A percentile compares a stretch with the other conserved stretches of the same genome.
phyloP scores from a whole-genome alignment of 2,329 filamentous ascomycete species.

The Clonostachys rhizophaga region DNA sequence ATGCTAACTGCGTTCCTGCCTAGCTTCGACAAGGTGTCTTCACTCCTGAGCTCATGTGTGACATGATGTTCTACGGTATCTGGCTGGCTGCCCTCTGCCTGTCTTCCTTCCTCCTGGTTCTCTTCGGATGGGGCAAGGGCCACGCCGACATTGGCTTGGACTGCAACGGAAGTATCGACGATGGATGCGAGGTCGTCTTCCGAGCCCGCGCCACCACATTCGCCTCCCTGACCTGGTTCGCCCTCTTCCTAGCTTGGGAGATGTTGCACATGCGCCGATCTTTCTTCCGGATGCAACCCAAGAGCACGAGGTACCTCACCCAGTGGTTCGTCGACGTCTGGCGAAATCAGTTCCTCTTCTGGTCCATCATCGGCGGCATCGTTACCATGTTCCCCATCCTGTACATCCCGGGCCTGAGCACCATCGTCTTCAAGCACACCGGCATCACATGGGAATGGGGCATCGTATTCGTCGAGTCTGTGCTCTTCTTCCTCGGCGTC shows the following conservation, averaged over 20 bases:
- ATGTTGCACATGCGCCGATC: constrained; percentile 66
- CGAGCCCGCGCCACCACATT: constrained; percentile 69
- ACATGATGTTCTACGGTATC: constrained; percentile 62
- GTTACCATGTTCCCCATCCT: constrained; percentile 42
- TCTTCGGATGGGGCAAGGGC: constrained; percentile 43
- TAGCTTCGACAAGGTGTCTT: constrained; percentile 51
- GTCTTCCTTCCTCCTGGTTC: constrained; percentile 43
- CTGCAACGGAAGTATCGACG: constrained; percentile 53
- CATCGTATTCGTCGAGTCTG: constrained; percentile 47
- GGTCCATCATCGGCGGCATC: constrained; percentile 42
- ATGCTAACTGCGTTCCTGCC: too few relatives aligned
- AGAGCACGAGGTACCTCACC: constrained; percentile 53
- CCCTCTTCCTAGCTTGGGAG: constrained; percentile 72
- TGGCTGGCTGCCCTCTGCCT: constrained; percentile 62
- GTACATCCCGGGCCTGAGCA: constrained; percentile 55
- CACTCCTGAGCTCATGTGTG: constrained; percentile 58
- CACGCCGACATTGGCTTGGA: constrained; percentile 45
- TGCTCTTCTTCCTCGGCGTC: constrained; percentile 53
- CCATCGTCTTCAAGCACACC: constrained; percentile 50
- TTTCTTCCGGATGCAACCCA: constrained; percentile 69
- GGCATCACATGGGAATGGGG: constrained; percentile 59
- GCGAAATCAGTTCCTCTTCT: constrained; percentile 69
- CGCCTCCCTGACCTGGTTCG: constrained; percentile 68
- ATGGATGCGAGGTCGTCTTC: constrained; percentile 56
- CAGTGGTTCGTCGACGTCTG: constrained; percentile 64